phyloP scores from a whole-genome alignment of 202 grass and related monocot species.

The Dendrocalamus latiflorus region DNA sequence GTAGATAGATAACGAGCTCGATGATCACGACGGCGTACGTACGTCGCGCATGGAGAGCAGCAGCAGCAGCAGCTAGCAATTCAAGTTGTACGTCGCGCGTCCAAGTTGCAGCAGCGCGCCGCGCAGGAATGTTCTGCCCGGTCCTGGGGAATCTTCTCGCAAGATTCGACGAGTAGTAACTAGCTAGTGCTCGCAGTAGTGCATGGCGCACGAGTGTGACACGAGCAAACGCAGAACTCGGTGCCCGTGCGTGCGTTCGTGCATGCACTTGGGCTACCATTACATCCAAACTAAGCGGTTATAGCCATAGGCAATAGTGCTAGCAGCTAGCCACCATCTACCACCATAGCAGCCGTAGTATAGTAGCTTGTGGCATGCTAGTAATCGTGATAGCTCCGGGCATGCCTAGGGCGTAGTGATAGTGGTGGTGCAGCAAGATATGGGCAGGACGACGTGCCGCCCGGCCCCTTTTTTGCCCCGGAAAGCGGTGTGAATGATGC shows the following conservation, averaged over 20 bases:
- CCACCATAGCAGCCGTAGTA: not conserved
- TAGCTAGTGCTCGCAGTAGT: conserved; percentile 24
- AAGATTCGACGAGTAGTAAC: conserved; percentile 12
- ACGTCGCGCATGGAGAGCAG: not conserved
- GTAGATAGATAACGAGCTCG: not conserved
- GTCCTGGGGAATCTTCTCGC: not conserved
- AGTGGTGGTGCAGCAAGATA: conserved; percentile 37
- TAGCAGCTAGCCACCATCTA: conserved; percentile 12
- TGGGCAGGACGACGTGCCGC: not conserved
- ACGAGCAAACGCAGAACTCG: not conserved
- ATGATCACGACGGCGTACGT: not conserved
- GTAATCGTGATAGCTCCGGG: conserved; percentile 30
- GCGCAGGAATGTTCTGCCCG: not conserved
- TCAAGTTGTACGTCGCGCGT: not conserved
- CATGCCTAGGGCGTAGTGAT: not conserved
- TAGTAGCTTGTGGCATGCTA: conserved; percentile 8
- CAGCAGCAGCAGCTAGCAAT: not conserved
- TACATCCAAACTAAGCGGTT: conserved; percentile 23
- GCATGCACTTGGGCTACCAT: conserved; percentile 8
- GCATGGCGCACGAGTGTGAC: conserved; percentile 57
- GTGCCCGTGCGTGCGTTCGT: not conserved
- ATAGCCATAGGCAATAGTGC: conserved; percentile 9
- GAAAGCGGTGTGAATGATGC: conserved; percentile 29
- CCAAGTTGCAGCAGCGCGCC: conserved; percentile 30
- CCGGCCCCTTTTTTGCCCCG: not conserved